Percentiles rank a stretch among this genome's conserved stretches.
These are phyloP conservation scores for Elymus sibiricus DNA, from an alignment of 176 grass and related monocot species.

Conservation along the genomic window DNA sequence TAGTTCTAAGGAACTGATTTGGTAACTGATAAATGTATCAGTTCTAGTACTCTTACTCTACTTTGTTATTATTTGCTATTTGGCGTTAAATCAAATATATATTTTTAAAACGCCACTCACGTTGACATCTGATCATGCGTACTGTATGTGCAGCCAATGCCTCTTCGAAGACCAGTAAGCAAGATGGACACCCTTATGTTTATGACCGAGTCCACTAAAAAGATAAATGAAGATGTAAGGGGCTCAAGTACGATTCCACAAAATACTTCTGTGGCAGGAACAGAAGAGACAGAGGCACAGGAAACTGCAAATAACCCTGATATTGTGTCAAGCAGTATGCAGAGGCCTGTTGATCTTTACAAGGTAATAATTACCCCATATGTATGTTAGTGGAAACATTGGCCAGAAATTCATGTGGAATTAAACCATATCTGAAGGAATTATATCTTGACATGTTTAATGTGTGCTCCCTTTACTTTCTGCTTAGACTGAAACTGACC, in stretches of 20 bases:
- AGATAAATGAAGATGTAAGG: conserved; percentile 45
- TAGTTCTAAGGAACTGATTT: background rate
- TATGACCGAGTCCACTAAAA: conserved; percentile 68
- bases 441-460: background rate
- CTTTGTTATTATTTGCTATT: background rate
- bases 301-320: conserved; percentile 33
- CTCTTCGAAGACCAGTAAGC: conserved; percentile 74
- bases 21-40: conserved; percentile 5
- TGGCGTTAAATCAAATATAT: background rate
- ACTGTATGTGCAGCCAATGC: conserved; percentile 60
- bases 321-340: conserved; percentile 43
- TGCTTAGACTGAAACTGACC: background rate
- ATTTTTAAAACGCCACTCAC: conserved; percentile 1
- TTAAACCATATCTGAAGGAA: background rate
- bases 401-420: background rate
- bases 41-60: background rate
- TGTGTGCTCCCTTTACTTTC: background rate
- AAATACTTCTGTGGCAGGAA: conserved; percentile 37
- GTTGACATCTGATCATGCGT: conserved; percentile 11
- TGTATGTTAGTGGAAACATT: conserved; percentile 9
- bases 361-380: conserved; percentile 46
- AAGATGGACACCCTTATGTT: conserved; percentile 84
- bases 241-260: conserved; percentile 31
- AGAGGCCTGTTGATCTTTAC: conserved; percentile 93
- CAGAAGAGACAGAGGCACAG: conserved; percentile 37